Evolutionary conservation across 2,329 filamentous ascomycete genomes (phyloP).

Genomic region (Lachnellula hyalina): DNA sequence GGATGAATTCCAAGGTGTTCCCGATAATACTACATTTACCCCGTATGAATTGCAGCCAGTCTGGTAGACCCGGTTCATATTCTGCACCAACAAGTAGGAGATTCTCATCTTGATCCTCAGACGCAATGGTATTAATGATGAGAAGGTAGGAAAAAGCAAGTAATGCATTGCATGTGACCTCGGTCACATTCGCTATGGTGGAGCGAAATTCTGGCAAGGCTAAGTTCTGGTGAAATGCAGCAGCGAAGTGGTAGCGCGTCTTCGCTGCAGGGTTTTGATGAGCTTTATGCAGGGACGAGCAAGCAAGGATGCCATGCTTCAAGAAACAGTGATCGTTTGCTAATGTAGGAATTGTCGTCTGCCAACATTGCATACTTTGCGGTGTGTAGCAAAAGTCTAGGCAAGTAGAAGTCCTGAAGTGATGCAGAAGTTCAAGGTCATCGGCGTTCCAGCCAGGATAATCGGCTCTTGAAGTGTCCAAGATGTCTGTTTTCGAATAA

Average conservation of each 20-base stretch:
- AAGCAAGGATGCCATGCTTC: slow-evolving; percentile 36
- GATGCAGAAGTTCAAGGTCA: slow-evolving; percentile 21
- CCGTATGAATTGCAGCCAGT: slow-evolving; percentile 18
- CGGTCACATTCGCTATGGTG: slow-evolving; percentile 4
- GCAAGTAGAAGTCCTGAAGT: slow-evolving; percentile 1
- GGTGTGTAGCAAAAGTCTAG: neutral
- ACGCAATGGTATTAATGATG: slow-evolving; percentile 14
- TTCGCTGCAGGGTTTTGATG: neutral
- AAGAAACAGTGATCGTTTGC: slow-evolving; percentile 28
- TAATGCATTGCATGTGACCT: slow-evolving; percentile 13
- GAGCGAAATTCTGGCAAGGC: slow-evolving; percentile 13
- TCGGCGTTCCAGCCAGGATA: neutral
- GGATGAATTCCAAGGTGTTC: slow-evolving; percentile 10
- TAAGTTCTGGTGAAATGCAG: slow-evolving; percentile 11
- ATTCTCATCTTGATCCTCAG: slow-evolving; percentile 12
- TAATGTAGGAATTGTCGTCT: neutral
- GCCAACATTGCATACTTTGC: neutral
- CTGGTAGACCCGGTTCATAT: slow-evolving; percentile 5
- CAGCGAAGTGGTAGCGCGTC: slow-evolving; percentile 7
- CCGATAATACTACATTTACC: slow-evolving; percentile 13
- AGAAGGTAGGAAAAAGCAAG: slow-evolving; percentile 18
- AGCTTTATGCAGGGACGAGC: slow-evolving; percentile 25
- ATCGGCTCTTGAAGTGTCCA: neutral
- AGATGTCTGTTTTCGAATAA: neutral
- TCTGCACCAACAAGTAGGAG: slow-evolving; percentile 17